phyloP scores from a whole-genome alignment of 169 alveolate species.

The Plasmodium gaboni region DNA sequence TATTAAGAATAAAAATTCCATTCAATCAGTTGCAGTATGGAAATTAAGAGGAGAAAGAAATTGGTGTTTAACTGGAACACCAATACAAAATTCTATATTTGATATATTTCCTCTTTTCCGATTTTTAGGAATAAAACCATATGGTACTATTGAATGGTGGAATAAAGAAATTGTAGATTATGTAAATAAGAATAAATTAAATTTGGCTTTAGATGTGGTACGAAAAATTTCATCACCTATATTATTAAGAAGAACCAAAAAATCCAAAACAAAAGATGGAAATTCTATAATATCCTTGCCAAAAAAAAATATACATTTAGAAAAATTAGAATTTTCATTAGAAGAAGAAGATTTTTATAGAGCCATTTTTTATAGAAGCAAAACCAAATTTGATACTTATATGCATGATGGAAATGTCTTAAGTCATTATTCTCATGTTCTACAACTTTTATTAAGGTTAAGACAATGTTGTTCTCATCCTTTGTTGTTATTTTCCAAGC shows the following conservation, averaged over 20 bases:
- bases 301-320: constrained; percentile 85
- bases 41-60: constrained; percentile 89
- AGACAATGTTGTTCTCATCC: constrained; percentile 91
- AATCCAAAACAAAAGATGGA: constrained; percentile 86
- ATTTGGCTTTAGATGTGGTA: constrained; percentile 78
- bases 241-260: constrained; percentile 92
- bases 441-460: constrained; percentile 86
- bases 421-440: constrained; percentile 86
- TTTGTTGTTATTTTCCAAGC: constrained; percentile 72
- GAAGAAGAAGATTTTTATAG: constrained; percentile 83
- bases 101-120: constrained; percentile 92
- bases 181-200: constrained; percentile 78
- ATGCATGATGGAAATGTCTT: constrained; percentile 82
- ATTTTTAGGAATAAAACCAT: constrained; percentile 90
- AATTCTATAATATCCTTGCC: constrained; percentile 87
- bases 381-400: constrained; percentile 84
- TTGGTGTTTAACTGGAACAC: constrained; percentile 96
- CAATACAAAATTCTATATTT: constrained; percentile 92
- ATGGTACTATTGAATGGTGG: constrained; percentile 89
- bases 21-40: constrained; percentile 86
- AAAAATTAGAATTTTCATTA: constrained; percentile 83
- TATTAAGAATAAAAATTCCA: constrained; percentile 88
- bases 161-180: constrained; percentile 80
- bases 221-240: constrained; percentile 80
- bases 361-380: constrained; percentile 76